Percentiles rank a stretch among this genome's conserved stretches.
Conservation (phyloP, 2,329 filamentous ascomycete genomes). For the Coleophoma cylindrospora region DNA sequence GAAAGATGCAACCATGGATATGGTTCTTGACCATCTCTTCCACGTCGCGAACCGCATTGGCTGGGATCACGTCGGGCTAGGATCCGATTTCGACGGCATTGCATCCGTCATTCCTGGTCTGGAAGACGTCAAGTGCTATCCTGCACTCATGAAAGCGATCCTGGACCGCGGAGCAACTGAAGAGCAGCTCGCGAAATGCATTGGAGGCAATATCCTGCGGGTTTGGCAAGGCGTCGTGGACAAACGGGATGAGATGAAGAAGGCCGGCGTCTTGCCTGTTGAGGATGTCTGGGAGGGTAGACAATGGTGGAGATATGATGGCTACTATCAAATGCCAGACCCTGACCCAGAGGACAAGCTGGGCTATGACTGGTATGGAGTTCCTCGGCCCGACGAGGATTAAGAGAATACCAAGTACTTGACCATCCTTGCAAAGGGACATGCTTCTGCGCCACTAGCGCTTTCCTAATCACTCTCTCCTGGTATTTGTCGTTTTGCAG, state of each 20-base stretch:
- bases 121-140: slow-evolving; percentile 45
- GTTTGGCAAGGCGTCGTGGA: slow-evolving; percentile 25
- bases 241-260: slow-evolving; percentile 23
- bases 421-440: too few relatives aligned
- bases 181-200: slow-evolving; percentile 30
- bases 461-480: too few relatives aligned
- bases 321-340: slow-evolving; percentile 28
- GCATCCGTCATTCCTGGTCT: slow-evolving; percentile 42
- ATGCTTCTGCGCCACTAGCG: too few relatives aligned
- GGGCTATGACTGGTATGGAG: slow-evolving; percentile 26
- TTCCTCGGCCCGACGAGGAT: slow-evolving; percentile 14
- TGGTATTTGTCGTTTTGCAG: too few relatives aligned
- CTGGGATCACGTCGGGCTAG: slow-evolving; percentile 60
- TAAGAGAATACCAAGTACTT: too few relatives aligned
- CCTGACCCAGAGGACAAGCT: slow-evolving; percentile 27
- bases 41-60: slow-evolving; percentile 58
- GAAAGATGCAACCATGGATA: slow-evolving; percentile 49
- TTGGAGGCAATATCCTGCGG: slow-evolving; percentile 32
- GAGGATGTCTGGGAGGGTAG: slow-evolving; percentile 30
- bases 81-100: slow-evolving; percentile 60
- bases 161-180: slow-evolving; percentile 33
- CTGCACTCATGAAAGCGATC: slow-evolving; percentile 27
- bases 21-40: slow-evolving; percentile 57
- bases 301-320: slow-evolving; percentile 28
- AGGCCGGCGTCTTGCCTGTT: slow-evolving; percentile 25